Base-by-base conservation (phyloP, 75 land plant species). In the Chamaecyparis obtusa region DNA sequence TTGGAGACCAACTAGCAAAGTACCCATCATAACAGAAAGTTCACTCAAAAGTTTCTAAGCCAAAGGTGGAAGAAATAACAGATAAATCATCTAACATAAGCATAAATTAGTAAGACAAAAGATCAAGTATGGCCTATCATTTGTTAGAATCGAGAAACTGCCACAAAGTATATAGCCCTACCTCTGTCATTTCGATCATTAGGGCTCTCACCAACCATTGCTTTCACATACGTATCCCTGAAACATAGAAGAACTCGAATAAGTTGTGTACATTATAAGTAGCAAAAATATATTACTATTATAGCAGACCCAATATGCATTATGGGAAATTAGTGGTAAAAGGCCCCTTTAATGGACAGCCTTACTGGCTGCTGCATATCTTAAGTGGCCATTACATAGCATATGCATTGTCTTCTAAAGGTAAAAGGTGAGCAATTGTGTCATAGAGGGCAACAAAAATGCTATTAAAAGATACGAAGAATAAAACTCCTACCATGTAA, bases 121-220 rank as follows among this genome's bases (percentile, higher is more conserved):
- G 48, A 43, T 27, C n/a, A 9, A 81, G 51, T 21, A 46, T 41
- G 30, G 15, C 48, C 83, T 46, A n/a, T 81, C 32, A 81, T 44
- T 44, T 81, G 49, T 33, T 86, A 32, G 43, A 82, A 75, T 87
- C 36, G n/a, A 71, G 77, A 86, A 75, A 27, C 19, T 27, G 39
- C 36, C 35, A 87, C 87, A 3, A 56, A 49, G 9, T 5, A 21
- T 79, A 85, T 44, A 16, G 78, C 24, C 77, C 78, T 19, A 96
- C 99, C 99, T 92, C 99, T 93, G 83, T 98, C 99, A 94, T 98
- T 98, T 15, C 95, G 92, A 88, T 98, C 99, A 91, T 98, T 98
- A n/a, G 96, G 95, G 87, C 94, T 95, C 88, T 98, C 99, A 19
- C 93, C 93, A 76, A 86, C 89, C 94, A 94, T 90, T 41, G 92